phyloP scores from a whole-genome alignment of 2,329 filamentous ascomycete genomes.

The Periconia sp. region DNA sequence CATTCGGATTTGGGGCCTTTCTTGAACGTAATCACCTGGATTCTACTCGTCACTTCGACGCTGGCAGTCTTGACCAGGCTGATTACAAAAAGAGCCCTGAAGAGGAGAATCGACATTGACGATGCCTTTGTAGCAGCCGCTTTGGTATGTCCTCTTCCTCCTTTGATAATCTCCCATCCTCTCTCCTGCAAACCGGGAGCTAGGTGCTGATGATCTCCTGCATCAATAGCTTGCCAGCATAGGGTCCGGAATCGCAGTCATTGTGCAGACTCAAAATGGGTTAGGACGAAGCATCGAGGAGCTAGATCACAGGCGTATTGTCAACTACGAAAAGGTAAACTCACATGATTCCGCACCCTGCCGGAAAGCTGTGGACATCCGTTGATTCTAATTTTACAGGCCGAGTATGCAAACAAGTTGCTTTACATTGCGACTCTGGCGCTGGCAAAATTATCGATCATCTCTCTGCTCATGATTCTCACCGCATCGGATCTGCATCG shows the following conservation, averaged over 20 bases:
- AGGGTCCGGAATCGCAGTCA: conserved; percentile 35
- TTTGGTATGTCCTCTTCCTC: conserved; percentile 22
- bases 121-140: conserved; percentile 39
- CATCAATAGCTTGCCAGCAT: conserved; percentile 28
- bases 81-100: conserved; percentile 37
- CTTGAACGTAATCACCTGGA: conserved; percentile 39
- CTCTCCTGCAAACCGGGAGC: background rate
- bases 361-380: background rate
- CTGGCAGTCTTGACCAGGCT: conserved; percentile 37
- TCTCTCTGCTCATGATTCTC: conserved; percentile 37
- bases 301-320: conserved; percentile 20
- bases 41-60: conserved; percentile 35
- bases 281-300: conserved; percentile 28
- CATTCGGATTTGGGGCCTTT: conserved; percentile 34
- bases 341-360: background rate
- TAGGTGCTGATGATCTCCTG: conserved; percentile 9
- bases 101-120: conserved; percentile 33
- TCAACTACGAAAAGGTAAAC: conserved; percentile 35
- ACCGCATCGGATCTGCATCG: conserved; percentile 34
- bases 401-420: conserved; percentile 39
- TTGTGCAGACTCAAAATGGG: conserved; percentile 32
- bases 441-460: conserved; percentile 39
- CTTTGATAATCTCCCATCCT: too few relatives aligned
- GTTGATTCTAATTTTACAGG: conserved; percentile 16
- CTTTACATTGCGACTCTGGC: conserved; percentile 38